Evolutionary conservation across 2,329 filamentous ascomycete genomes (phyloP).

Genomic region (Penicillium sp.): DNA sequence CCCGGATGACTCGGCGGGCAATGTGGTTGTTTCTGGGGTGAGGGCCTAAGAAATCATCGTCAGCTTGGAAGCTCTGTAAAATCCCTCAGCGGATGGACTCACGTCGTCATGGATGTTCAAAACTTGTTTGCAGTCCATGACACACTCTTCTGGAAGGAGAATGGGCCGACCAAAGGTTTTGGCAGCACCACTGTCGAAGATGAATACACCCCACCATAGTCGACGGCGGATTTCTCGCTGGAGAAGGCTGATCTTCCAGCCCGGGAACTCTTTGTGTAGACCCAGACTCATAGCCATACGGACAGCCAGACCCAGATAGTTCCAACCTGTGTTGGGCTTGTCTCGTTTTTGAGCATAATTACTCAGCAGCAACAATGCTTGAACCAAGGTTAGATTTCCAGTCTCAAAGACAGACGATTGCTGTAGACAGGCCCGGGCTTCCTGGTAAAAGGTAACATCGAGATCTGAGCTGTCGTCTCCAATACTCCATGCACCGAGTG

Average conservation of each 20-base stretch:
- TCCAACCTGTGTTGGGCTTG: slow-evolving; percentile 55
- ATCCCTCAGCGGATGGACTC: neutral
- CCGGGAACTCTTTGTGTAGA: slow-evolving; percentile 53
- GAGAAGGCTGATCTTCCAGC: slow-evolving; percentile 49
- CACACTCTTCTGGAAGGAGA: slow-evolving; percentile 46
- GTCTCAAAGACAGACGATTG: slow-evolving; percentile 51
- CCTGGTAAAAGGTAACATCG: slow-evolving; percentile 50
- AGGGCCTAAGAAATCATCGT: slow-evolving; percentile 29
- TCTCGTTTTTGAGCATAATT: slow-evolving; percentile 55
- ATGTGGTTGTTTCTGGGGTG: slow-evolving; percentile 37
- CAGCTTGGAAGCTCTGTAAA: neutral
- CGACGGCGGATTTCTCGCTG: slow-evolving; percentile 45
- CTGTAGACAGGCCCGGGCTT: slow-evolving; percentile 49
- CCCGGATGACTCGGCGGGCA: slow-evolving; percentile 40
- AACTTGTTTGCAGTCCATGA: slow-evolving; percentile 48
- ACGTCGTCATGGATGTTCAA: slow-evolving; percentile 48
- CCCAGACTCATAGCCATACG: slow-evolving; percentile 54
- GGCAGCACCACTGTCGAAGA: slow-evolving; percentile 53
- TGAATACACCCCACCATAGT: slow-evolving; percentile 47
- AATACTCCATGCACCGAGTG: slow-evolving; percentile 49
- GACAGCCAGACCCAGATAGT: slow-evolving; percentile 51
- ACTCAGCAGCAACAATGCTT: slow-evolving; percentile 50
- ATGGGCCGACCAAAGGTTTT: slow-evolving; percentile 54
- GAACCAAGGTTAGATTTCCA: slow-evolving; percentile 52
- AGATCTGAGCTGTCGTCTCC: slow-evolving; percentile 44